A percentile compares a stretch with the other conserved stretches of the same genome.
These are phyloP conservation scores for Saksenaea vasiformis DNA, from an alignment of 371 early-diverging fungal species.

Conservation along the genomic window DNA sequence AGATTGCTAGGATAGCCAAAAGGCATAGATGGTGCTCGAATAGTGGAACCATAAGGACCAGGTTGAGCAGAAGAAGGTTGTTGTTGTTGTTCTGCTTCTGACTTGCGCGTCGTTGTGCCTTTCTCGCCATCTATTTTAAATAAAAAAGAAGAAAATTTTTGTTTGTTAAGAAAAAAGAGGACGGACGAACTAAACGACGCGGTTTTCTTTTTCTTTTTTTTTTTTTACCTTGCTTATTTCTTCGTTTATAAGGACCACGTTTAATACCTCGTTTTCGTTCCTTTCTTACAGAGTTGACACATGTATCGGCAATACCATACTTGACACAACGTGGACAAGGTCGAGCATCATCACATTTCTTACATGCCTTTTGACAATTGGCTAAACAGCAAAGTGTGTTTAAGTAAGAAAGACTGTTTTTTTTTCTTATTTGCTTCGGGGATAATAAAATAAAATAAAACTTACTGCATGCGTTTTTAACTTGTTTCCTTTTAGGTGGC, in stretches of 20 bases:
- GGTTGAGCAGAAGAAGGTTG: slow-evolving; percentile 24
- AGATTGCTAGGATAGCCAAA: slow-evolving; percentile 48
- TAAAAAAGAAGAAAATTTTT: neutral
- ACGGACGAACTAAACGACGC: neutral
- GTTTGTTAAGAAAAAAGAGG: neutral
- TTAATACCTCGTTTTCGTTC: slow-evolving; percentile 84
- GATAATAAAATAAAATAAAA: neutral
- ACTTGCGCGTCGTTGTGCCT: slow-evolving; percentile 14
- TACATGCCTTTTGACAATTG: slow-evolving; percentile 92
- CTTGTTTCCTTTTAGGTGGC: slow-evolving; percentile 45
- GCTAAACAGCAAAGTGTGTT: slow-evolving; percentile 36
- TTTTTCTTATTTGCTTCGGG: neutral
- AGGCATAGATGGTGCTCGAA: slow-evolving; percentile 24
- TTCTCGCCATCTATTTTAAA: slow-evolving; percentile 29
- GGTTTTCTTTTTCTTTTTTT: neutral
- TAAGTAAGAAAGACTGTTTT: neutral
- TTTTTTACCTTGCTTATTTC: slow-evolving; percentile 38
- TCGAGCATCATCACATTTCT: slow-evolving; percentile 88
- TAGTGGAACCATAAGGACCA: slow-evolving; percentile 9
- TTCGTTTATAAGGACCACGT: slow-evolving; percentile 80
- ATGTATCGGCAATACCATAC: slow-evolving; percentile 70
- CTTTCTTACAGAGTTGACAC: slow-evolving; percentile 82
- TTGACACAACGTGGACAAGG: slow-evolving; percentile 88
- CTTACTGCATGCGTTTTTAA: slow-evolving; percentile 55
- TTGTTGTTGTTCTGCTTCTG: slow-evolving; percentile 12